These are phyloP conservation scores for Solanum dulcamara DNA, from an alignment of 257 asterid species.

Conservation along the genomic window DNA sequence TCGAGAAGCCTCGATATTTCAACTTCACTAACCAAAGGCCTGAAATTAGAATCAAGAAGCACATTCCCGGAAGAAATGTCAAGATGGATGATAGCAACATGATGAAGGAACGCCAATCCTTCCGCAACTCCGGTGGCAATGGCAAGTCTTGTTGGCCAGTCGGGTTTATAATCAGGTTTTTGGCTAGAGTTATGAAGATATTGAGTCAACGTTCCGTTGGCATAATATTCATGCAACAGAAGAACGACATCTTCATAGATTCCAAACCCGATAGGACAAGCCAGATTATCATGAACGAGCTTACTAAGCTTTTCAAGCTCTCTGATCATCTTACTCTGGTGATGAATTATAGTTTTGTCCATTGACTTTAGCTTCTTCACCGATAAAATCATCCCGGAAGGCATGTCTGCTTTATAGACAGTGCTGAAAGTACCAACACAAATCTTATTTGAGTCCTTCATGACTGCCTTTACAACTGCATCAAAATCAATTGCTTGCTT, in stretches of 20 bases:
- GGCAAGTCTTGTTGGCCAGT: constrained; percentile 77
- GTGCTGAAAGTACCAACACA: constrained; percentile 75
- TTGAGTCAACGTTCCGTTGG: constrained; percentile 63
- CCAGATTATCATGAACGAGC: constrained; percentile 67
- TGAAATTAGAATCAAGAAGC: constrained; percentile 59
- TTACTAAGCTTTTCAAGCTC: constrained; percentile 86
- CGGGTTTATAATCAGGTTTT: constrained; percentile 49
- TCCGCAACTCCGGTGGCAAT: constrained; percentile 91
- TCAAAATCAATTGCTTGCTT: constrained; percentile 84
- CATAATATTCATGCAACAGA: constrained; percentile 50
- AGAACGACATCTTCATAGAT: constrained; percentile 71
- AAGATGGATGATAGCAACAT: constrained; percentile 81
- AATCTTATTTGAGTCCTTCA: constrained; percentile 65
- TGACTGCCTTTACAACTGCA: constrained; percentile 61
- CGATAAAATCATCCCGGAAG: constrained; percentile 74
- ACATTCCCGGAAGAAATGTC: constrained; percentile 89
- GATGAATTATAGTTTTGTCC: constrained; percentile 65
- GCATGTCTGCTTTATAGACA: constrained; percentile 89
- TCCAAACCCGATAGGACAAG: constrained; percentile 76
- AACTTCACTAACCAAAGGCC: constrained; percentile 79
- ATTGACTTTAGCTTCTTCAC: constrained; percentile 69
- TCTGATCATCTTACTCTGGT: constrained; percentile 76
- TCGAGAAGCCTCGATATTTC: constrained; percentile 93
- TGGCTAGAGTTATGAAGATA: constrained; percentile 47
- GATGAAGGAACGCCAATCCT: constrained; percentile 84